These are phyloP conservation scores for Penicillium paneum DNA, from an alignment of 2,329 filamentous ascomycete genomes.

Conservation along the genomic window DNA sequence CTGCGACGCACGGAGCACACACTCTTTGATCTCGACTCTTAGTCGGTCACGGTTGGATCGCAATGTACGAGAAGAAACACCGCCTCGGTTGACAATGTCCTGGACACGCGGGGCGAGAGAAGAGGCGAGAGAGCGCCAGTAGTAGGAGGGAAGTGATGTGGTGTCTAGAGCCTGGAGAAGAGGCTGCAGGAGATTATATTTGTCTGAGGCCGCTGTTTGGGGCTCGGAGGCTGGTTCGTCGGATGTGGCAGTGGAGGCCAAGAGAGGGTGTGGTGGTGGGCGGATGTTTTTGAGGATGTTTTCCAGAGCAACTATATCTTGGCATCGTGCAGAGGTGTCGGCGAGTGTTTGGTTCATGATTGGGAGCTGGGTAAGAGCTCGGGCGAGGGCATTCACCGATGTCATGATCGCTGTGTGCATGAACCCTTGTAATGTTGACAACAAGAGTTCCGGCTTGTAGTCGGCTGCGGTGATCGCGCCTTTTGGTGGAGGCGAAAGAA, in stretches of 20 bases:
- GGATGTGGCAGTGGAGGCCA: constrained; percentile 34
- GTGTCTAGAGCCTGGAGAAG: constrained; percentile 80
- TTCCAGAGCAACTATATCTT: constrained; percentile 87
- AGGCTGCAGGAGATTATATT: constrained; percentile 63
- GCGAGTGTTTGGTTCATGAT: constrained; percentile 75
- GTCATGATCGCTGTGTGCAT: constrained; percentile 76
- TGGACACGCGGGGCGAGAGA: constrained; percentile 73
- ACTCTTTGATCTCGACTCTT: constrained; percentile 73
- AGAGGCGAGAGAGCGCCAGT: constrained; percentile 85
- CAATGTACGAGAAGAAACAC: constrained; percentile 77
- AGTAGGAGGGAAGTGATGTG: constrained; percentile 80
- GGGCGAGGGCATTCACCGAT: constrained; percentile 69
- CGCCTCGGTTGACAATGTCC: constrained; percentile 78
- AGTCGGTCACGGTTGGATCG: constrained; percentile 71
- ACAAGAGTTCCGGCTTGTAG: constrained; percentile 66
- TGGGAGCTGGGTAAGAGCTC: constrained; percentile 75
- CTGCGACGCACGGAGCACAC: constrained; percentile 74
- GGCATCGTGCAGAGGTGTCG: constrained; percentile 79
- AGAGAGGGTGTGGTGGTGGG: constrained; percentile 65
- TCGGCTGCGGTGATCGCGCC: constrained; percentile 45
- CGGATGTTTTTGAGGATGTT: constrained; percentile 67
- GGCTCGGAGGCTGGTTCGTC: constrained; percentile 30
- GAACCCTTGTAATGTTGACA: constrained; percentile 75
- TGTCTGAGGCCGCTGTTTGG: constrained; percentile 11
- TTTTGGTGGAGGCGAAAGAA: constrained; percentile 67